Base-by-base conservation (phyloP, 164 flowering plant genomes). In the Brasenia schreberi region DNA sequence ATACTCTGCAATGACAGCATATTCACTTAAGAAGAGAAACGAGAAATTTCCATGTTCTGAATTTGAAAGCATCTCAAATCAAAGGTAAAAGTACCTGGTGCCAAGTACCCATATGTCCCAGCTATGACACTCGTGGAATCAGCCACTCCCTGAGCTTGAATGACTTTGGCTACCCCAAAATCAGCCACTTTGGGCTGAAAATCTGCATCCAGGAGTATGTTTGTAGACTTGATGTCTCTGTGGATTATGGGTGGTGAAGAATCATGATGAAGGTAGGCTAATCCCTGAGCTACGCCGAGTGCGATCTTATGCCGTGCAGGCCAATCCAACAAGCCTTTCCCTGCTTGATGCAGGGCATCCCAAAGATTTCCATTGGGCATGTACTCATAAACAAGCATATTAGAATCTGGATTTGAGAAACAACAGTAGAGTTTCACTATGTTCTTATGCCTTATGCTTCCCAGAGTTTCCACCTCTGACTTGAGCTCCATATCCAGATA, bases 301-400 rank as follows among this genome's bases (percentile, higher is more conserved):
- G 97, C 97, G 19, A 94, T 88, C 63, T 71, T 80, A 66, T 94
- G 90, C 14, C 99, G 83, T 7, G 79, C 85, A 0, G 97, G 93
- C 97, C 99, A 94, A 73, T 89, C 90, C 72, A 94, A 69, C 62
- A 74, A 62, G 65, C 72, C 59, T 63, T 74, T 75, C 18, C 85
- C 92, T 49, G 56, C 56, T 45, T 67, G 73, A 72, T 91, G 97
- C 65, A 94, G 85, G 0, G 93, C 84, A 68, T 94, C 96, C 96
- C 96, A 88, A 1, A 94, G 86, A 68, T 87, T 94, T 62, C 99
- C 99, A 71, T 94, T 94, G 11, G 93, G 84, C 97, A 94, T 94
- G 76, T 85, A 91, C 69, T 94, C 97, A 56, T 91, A 94, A 68
- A 94, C 96, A 77, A 94, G 69, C 66, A 91, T 74, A 68, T 76